Evolutionary conservation across 495 filamentous ascomycete genomes (phyloP).

Genomic region (Aspergillus nidulans): DNA sequence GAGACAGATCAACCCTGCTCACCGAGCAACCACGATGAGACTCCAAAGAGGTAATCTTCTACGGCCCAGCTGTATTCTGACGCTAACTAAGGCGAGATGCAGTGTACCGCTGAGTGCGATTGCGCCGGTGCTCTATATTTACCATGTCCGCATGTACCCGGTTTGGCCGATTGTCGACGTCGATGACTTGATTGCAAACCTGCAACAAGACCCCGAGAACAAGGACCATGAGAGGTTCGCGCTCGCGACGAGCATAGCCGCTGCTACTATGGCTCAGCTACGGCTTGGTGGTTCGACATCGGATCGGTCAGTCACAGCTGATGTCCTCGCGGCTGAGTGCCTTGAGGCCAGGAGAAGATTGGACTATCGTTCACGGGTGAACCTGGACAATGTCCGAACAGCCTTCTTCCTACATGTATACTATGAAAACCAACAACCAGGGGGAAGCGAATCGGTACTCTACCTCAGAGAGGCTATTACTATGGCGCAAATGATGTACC

Average conservation of each 20-base stretch:
- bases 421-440: conserved; percentile 39
- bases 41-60: not conserved
- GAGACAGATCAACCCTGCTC: not conserved
- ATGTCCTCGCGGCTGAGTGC: conserved; percentile 17
- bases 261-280: conserved; percentile 43
- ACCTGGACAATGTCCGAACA: conserved; percentile 26
- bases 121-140: conserved; percentile 26
- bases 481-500: conserved; percentile 40
- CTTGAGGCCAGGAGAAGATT: conserved; percentile 10
- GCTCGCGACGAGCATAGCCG: conserved; percentile 38
- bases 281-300: conserved; percentile 22
- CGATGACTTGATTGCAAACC: conserved; percentile 30
- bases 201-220: conserved; percentile 22
- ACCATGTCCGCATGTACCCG: conserved; percentile 42
- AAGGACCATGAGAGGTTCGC: conserved; percentile 35
- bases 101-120: conserved; percentile 16
- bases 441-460: conserved; percentile 35
- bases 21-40: not conserved
- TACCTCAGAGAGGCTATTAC: conserved; percentile 44
- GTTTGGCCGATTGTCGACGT: conserved; percentile 48
- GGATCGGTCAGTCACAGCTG: conserved; percentile 22
- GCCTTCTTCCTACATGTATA: conserved; percentile 46
- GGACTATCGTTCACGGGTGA: conserved; percentile 16
- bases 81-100: not conserved
- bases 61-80: not conserved